Evolutionary conservation across 139 green algal species (phyloP).

Genomic region (Chlamydomonas schloesseri): DNA sequence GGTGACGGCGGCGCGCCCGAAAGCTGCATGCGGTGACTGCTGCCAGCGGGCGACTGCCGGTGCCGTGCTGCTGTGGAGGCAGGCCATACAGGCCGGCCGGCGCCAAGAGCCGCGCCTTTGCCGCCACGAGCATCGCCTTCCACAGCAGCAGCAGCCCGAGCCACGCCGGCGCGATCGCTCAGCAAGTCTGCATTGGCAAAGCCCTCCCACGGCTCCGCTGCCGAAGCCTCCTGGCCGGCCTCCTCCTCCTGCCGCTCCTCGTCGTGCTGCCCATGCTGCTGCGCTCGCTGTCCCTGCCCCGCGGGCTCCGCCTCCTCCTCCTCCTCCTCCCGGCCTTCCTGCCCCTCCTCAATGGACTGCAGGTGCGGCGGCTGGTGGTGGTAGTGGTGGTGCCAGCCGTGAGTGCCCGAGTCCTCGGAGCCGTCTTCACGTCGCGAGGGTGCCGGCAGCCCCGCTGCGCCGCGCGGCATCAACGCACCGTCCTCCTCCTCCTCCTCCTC

Average conservation of each 20-base stretch:
- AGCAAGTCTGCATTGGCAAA: conserved; percentile 2
- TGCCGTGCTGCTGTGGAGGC: not conserved
- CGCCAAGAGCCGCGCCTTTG: no score
- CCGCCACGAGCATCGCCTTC: no score
- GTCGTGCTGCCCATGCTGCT: no score
- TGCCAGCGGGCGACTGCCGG: not conserved
- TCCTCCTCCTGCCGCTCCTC: not conserved
- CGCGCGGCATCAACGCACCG: not conserved
- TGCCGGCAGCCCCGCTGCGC: not conserved
- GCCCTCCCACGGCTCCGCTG: not conserved
- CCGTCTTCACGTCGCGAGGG: not conserved
- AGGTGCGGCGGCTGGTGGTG: no score
- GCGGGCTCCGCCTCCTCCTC: not conserved
- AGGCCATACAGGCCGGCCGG: not conserved
- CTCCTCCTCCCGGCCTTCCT: not conserved
- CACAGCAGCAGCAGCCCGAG: no score
- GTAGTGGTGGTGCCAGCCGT: no score
- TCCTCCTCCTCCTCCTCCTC: conserved; percentile 1
- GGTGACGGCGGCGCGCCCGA: not conserved
- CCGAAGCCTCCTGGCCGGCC: not conserved
- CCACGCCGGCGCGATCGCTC: not conserved
- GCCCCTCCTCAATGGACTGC: not conserved
- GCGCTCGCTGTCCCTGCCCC: no score
- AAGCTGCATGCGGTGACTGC: not conserved
- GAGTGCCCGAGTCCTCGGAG: not conserved